Percentiles rank a stretch among this genome's conserved stretches.
Conservation (phyloP, 1,284 basidiomycete species). For the Mycosarcoma mackinlayi region DNA sequence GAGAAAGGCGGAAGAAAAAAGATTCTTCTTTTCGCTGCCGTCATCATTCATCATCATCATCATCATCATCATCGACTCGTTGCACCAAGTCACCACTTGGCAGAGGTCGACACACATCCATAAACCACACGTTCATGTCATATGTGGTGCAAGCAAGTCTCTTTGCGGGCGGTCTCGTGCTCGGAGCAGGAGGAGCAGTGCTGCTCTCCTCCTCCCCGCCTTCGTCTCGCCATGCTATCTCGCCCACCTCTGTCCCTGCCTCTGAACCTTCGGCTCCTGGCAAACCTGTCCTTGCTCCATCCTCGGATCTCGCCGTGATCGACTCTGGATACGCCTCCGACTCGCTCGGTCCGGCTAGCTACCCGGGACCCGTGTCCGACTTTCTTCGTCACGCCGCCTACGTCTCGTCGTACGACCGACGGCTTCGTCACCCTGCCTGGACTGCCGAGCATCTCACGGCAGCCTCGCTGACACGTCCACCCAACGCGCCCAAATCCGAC, state of each 20-base stretch:
- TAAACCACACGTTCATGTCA: conserved; percentile 77
- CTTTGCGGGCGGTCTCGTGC: conserved; percentile 77
- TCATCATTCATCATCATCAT: background rate
- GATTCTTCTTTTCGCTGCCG: background rate
- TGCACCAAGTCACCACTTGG: no score
- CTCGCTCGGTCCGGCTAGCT: conserved; percentile 44
- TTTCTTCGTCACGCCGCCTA: conserved; percentile 83
- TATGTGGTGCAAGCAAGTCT: conserved; percentile 89
- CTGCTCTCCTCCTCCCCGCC: conserved; percentile 15
- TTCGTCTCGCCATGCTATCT: conserved; percentile 15
- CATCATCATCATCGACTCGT: no score
- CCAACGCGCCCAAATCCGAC: conserved; percentile 70
- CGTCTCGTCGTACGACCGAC: conserved; percentile 88
- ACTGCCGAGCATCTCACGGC: conserved; percentile 91
- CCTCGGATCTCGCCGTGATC: conserved; percentile 18
- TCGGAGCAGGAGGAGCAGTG: conserved; percentile 74
- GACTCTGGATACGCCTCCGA: conserved; percentile 29
- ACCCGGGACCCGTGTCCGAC: conserved; percentile 81
- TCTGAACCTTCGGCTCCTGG: background rate
- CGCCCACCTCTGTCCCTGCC: conserved; percentile 2
- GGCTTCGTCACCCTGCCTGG: conserved; percentile 91
- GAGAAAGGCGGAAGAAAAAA: background rate
- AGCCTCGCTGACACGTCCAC: conserved; percentile 70
- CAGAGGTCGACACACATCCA: no score
- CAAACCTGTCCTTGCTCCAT: conserved; percentile 8